Evolutionary conservation across 2,329 filamentous ascomycete genomes (phyloP).

Genomic region (Hypoxylon sp.): DNA sequence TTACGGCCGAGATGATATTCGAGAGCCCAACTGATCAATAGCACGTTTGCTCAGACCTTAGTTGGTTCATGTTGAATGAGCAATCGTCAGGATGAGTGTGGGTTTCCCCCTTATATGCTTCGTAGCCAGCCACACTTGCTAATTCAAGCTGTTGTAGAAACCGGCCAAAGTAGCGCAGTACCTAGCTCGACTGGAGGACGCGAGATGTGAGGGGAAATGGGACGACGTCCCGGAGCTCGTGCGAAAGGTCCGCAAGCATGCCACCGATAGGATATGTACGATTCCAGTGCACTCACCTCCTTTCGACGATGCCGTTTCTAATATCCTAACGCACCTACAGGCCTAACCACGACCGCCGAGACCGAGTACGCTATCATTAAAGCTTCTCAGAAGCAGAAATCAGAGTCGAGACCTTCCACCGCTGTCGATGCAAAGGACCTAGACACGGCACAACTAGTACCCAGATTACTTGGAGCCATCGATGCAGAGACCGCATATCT

Average conservation of each 20-base stretch:
- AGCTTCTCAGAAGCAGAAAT: conserved; percentile 62
- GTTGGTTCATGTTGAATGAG: conserved; percentile 22
- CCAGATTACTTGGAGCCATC: conserved; percentile 69
- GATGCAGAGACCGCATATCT: conserved; percentile 68
- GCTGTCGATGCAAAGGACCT: conserved; percentile 61
- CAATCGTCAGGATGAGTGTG: conserved; percentile 51
- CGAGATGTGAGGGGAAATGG: conserved; percentile 92
- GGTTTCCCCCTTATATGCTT: conserved; percentile 28
- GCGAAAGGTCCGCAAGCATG: conserved; percentile 95
- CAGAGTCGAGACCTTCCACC: conserved; percentile 59
- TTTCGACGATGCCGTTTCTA: conserved; percentile 35
- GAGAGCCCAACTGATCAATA: conserved; percentile 40
- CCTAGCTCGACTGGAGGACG: conserved; percentile 84
- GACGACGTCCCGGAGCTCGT: conserved; percentile 87
- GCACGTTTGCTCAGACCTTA: conserved; percentile 45
- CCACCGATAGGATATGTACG: conserved; percentile 86
- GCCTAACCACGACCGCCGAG: conserved; percentile 78
- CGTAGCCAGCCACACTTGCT: conserved; percentile 42
- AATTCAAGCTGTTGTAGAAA: conserved; percentile 56
- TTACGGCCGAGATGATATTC: conserved; percentile 48
- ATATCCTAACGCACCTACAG: conserved; percentile 59
- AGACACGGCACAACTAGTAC: conserved; percentile 62
- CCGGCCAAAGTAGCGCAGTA: conserved; percentile 86
- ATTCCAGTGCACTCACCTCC: conserved; percentile 41
- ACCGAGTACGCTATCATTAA: conserved; percentile 76